Base-by-base conservation (phyloP, 257 asterid genomes). In the Ocimum tenuiflorum region DNA sequence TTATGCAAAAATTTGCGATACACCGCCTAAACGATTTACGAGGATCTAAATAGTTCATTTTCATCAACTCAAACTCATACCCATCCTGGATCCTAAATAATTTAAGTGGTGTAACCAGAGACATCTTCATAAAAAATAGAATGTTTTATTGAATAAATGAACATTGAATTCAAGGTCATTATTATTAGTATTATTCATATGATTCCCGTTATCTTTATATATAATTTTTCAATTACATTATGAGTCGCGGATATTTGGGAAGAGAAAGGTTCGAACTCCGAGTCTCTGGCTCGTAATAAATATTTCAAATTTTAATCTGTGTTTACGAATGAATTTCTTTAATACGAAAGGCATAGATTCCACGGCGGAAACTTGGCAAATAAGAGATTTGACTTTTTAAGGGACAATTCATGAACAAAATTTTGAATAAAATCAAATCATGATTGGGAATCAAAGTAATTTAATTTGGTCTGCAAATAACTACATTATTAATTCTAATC, bases 121-220 rank as follows among this genome's bases (percentile, higher is more conserved):
- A n/a, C n/a, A n/a, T n/a, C n/a, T n/a, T n/a, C n/a, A 24, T 24
- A 24, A 24, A 24, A 4, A 24, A 24, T 1, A 24, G 31, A 24
- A 24, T 24, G 31, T 24, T 24, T 24, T 24, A 24, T 1, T 24
- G 1, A 24, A 24, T 10, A 3, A n/a, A 7, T n/a, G n/a, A n/a
- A n/a, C n/a, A n/a, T n/a, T n/a, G n/a, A n/a, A n/a, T n/a, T n/a
- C n/a, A n/a, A n/a, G n/a, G n/a, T n/a, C 15, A n/a, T 31, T 31
- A 8, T 14, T 15, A 15, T 7, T 7, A 39, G 12, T 72, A 73
- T 69, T 72, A 73, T 69, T 67, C 31, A 17, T 14, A 35, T 70
- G 82, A 77, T 77, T 80, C 78, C 50, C 72, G 7, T 61, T 29
- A 71, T 73, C 77, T 70, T 63, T 63, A 62, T 70, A 71, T 63